These are phyloP conservation scores for Saturnispora halmiae DNA, from an alignment of 805 yeast genomes.

Conservation along the genomic window DNA sequence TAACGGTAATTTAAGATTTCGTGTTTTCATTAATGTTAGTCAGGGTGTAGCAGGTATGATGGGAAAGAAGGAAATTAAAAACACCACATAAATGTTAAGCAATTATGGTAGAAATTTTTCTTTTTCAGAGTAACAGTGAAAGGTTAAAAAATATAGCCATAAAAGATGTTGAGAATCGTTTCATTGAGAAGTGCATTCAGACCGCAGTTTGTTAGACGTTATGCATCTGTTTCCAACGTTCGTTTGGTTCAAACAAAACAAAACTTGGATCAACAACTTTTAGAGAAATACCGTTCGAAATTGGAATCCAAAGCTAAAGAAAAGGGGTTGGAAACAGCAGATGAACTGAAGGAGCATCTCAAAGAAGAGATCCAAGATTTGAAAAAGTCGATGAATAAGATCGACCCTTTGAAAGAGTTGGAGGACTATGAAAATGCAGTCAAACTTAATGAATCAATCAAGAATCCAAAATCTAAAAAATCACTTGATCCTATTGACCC, in stretches of 20 bases:
- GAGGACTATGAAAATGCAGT: slow-evolving; percentile 35
- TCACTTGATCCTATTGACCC: slow-evolving; percentile 30
- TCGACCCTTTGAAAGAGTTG: slow-evolving; percentile 66
- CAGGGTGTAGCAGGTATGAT: too few relatives aligned
- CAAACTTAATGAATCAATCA: slow-evolving; percentile 15
- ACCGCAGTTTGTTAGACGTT: slow-evolving; percentile 6
- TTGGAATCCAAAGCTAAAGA: slow-evolving; percentile 32
- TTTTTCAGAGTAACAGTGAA: not conserved
- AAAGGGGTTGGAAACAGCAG: slow-evolving; percentile 39
- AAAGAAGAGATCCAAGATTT: slow-evolving; percentile 51
- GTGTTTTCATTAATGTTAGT: too few relatives aligned
- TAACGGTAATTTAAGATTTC: too few relatives aligned
- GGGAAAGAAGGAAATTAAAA: too few relatives aligned
- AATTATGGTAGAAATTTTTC: not conserved
- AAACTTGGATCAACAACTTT: slow-evolving; percentile 25
- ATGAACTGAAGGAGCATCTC: slow-evolving; percentile 52
- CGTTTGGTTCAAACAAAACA: slow-evolving; percentile 25
- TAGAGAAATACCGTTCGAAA: slow-evolving; percentile 33
- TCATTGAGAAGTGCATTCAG: not conserved
- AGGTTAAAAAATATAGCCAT: not conserved
- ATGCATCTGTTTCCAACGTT: slow-evolving; percentile 23
- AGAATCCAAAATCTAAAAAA: slow-evolving; percentile 19
- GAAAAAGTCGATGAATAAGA: slow-evolving; percentile 46
- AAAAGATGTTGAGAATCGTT: slow-evolving; percentile 1
- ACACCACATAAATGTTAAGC: too few relatives aligned